Percentiles rank a stretch among this genome's conserved stretches.
Evolutionary conservation across 164 flowering plant genomes (phyloP).

Genomic region (Magnolia changhungtana): DNA sequence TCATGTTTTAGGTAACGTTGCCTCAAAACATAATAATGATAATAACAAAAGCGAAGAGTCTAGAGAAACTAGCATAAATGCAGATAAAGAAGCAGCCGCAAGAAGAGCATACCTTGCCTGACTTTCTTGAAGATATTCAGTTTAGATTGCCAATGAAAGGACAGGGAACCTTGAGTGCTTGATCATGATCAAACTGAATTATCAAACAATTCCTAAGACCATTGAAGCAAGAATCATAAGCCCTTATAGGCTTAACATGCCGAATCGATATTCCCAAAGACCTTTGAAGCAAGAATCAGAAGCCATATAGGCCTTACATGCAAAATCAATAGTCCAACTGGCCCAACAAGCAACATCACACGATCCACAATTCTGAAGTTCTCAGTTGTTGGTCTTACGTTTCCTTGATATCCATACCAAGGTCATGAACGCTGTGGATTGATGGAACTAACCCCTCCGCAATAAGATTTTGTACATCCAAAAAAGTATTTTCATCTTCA

Average conservation of each 20-base stretch:
- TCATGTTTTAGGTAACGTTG: too few relatives aligned
- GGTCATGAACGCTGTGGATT: slow-evolving; percentile 9
- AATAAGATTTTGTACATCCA: slow-evolving; percentile 40
- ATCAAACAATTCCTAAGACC: not conserved
- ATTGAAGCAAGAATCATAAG: not conserved
- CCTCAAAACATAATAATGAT: too few relatives aligned
- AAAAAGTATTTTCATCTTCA: slow-evolving; percentile 44
- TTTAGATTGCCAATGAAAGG: not conserved
- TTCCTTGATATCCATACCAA: not conserved
- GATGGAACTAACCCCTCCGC: slow-evolving; percentile 42
- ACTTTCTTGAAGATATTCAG: not conserved
- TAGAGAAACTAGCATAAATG: not conserved
- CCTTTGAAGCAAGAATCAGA: not conserved
- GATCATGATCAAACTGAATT: not conserved
- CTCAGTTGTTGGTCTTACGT: not conserved
- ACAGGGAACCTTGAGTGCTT: not conserved
- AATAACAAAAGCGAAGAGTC: not conserved
- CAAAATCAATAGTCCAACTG: not conserved
- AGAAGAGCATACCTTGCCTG: not conserved
- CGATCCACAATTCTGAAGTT: not conserved
- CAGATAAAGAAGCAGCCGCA: not conserved
- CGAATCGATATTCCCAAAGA: not conserved
- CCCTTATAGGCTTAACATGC: not conserved
- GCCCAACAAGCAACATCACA: not conserved
- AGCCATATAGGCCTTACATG: not conserved